Conservation (phyloP, 164 flowering plant species). For the Annona cherimola region DNA sequence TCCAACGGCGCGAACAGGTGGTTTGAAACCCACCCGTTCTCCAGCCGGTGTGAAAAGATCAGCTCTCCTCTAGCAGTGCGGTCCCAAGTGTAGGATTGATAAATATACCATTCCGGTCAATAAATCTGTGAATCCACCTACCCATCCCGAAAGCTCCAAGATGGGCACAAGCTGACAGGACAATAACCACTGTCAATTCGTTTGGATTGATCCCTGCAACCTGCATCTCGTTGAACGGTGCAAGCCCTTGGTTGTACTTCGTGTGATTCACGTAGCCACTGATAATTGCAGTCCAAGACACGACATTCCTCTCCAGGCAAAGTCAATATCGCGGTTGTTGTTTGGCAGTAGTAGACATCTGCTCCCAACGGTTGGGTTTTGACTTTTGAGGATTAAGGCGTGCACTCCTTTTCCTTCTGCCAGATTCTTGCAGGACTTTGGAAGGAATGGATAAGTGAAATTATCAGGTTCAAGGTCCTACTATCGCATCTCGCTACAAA, state of each 20-base stretch:
- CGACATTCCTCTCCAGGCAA: conserved; percentile 21
- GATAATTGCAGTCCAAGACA: conserved; percentile 27
- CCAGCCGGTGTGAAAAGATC: no score
- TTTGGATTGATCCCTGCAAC: conserved; percentile 15
- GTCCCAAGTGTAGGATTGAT: conserved; percentile 19
- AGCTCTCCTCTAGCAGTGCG: no score
- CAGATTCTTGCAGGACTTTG: conserved; percentile 14
- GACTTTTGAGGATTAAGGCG: conserved; percentile 16
- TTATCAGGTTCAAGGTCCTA: conserved; percentile 17
- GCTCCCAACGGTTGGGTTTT: conserved; percentile 9
- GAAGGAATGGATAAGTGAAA: conserved; percentile 21
- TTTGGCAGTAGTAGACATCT: conserved; percentile 16
- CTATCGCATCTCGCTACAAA: conserved; percentile 14
- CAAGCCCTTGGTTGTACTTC: conserved; percentile 15
- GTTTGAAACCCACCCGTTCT: no score
- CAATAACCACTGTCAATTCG: conserved; percentile 21
- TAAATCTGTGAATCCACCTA: conserved; percentile 20
- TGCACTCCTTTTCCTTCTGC: conserved; percentile 20
- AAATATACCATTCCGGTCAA: conserved; percentile 2
- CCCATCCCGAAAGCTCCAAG: conserved; percentile 25
- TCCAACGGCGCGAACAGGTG: no score
- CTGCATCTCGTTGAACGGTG: conserved; percentile 20
- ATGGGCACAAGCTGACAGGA: conserved; percentile 25
- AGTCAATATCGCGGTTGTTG: conserved; percentile 13
- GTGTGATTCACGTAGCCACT: conserved; percentile 19